These are phyloP conservation scores for Scleroderma citrinum DNA, from an alignment of 768 basidiomycete genomes.

Conservation along the genomic window DNA sequence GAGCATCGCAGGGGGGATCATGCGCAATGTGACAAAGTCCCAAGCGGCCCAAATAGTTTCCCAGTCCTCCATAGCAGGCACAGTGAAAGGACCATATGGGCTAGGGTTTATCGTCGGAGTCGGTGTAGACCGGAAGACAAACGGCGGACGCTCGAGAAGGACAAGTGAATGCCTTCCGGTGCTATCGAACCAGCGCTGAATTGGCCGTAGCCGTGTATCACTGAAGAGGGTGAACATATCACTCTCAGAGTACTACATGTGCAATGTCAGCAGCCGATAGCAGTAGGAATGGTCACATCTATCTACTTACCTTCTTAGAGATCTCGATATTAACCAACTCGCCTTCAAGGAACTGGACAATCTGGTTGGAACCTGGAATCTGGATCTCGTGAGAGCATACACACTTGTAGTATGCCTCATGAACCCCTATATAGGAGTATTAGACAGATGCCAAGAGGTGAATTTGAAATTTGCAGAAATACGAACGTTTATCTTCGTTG, in stretches of 20 bases:
- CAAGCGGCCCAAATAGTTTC: constrained; percentile 78
- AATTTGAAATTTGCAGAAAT: background rate
- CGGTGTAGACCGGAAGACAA: constrained; percentile 62
- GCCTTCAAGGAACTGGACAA: constrained; percentile 52
- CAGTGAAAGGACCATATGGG: constrained; percentile 39
- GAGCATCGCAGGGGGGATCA: constrained; percentile 86
- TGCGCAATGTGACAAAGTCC: constrained; percentile 77
- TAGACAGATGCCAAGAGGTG: background rate
- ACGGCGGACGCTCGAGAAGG: constrained; percentile 83
- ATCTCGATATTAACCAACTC: constrained; percentile 85
- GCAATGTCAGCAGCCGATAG: background rate
- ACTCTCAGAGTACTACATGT: constrained; percentile 57
- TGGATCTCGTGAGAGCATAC: constrained; percentile 50
- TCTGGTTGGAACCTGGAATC: constrained; percentile 40
- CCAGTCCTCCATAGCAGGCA: constrained; percentile 80
- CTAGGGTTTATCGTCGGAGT: constrained; percentile 29
- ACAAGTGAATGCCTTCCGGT: constrained; percentile 74
- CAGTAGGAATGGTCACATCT: background rate
- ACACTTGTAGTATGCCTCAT: constrained; percentile 82
- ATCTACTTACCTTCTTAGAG: constrained; percentile 66
- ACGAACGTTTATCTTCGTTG: constrained; percentile 50
- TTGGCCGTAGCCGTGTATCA: constrained; percentile 69
- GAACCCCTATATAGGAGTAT: constrained; percentile 42
- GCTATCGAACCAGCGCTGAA: constrained; percentile 82
- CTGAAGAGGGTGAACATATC: constrained; percentile 70